Base-by-base conservation (phyloP, 495 filamentous ascomycete species). In the Aspergillus avenaceus region DNA sequence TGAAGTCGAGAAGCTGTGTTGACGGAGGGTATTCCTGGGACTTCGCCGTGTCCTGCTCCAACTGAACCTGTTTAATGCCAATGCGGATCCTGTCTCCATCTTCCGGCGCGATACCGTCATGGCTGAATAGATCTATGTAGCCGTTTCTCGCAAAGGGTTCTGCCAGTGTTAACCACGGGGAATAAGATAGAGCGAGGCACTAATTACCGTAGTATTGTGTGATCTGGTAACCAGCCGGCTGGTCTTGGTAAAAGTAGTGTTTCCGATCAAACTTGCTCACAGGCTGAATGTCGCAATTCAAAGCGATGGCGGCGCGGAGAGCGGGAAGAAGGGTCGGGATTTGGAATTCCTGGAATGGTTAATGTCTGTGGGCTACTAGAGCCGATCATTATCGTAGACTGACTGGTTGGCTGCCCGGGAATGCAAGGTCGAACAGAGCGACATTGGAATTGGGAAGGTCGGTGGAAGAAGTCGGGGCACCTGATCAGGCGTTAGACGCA, bases 231-330 rank as follows among this genome's bases (percentile, higher is more conserved):
- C 93, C 93, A 0, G 85, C 75, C 6, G 95, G 93, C 63, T 99
- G 93, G 66, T 99, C 93, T 78, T 91, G 92, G 70, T 97, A 95
- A 69, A 97, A 97, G 64, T 99, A 99, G 61, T 99, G 93, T 64
- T 99, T 99, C 42, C 93, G 79, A 68, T 99, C 93, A 66, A 95
- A 99, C 26, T 78, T 78, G 60, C 89, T 95, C 40, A 77, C 76
- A 2, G 66, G 75, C 61, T 91, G 83, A 41, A 97, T 80, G 0
- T 83, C 64, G 68, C 93, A 97, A 38, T 83, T 79, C 26, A 99
- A 73, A 2, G 91, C 91, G 12, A 97, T 64, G 2, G 91, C 92
- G 26, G 93, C 91, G 45, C 93, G 84, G 21, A 99, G 63, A 23
- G 93, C 93, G 28, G 93, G 95, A 13, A 99, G 76, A 19, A 97